A percentile compares a stretch with the other conserved stretches of the same genome.
Evolutionary conservation across 345 rosid genomes (phyloP).

Genomic region (Pistacia integerrima): DNA sequence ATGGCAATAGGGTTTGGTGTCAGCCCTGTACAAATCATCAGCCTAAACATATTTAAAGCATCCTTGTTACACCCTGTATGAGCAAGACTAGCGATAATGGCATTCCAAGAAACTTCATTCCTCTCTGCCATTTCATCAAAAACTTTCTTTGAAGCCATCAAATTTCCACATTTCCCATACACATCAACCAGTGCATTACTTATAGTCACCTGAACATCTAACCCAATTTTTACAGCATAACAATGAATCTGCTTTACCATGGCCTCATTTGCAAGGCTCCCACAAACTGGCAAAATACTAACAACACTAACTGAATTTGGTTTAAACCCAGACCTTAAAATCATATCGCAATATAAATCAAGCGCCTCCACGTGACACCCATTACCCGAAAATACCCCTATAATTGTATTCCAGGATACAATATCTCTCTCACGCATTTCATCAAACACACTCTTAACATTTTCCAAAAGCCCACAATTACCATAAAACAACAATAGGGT

Average conservation of each 20-base stretch:
- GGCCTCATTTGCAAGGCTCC: constrained; percentile 27
- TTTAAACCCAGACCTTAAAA: constrained; percentile 29
- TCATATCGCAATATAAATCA: constrained; percentile 35
- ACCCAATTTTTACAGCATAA: constrained; percentile 38
- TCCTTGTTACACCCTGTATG: constrained; percentile 27
- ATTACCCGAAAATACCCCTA: constrained; percentile 37
- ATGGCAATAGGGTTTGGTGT: constrained; percentile 44
- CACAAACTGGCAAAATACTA: constrained; percentile 49
- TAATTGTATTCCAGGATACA: constrained; percentile 44
- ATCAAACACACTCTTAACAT: constrained; percentile 38
- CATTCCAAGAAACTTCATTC: constrained; percentile 52
- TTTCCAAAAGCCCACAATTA: constrained; percentile 21
- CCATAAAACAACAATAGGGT: constrained; percentile 47
- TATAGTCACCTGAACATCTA: constrained; percentile 36
- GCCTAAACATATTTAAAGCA: constrained; percentile 37
- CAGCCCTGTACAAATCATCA: constrained; percentile 37
- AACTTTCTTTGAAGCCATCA: constrained; percentile 30
- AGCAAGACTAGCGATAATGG: constrained; percentile 39
- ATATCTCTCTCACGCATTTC: constrained; percentile 56
- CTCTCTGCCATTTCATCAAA: constrained; percentile 44
- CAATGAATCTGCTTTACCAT: constrained; percentile 45
- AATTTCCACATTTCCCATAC: constrained; percentile 50
- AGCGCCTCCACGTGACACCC: constrained; percentile 38
- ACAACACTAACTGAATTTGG: constrained; percentile 43
- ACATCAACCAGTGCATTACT: constrained; percentile 54